A percentile compares a stretch with the other conserved stretches of the same genome.
Conservation (phyloP, 2,329 filamentous ascomycete genomes). For the Plenodomus tracheiphilus region DNA sequence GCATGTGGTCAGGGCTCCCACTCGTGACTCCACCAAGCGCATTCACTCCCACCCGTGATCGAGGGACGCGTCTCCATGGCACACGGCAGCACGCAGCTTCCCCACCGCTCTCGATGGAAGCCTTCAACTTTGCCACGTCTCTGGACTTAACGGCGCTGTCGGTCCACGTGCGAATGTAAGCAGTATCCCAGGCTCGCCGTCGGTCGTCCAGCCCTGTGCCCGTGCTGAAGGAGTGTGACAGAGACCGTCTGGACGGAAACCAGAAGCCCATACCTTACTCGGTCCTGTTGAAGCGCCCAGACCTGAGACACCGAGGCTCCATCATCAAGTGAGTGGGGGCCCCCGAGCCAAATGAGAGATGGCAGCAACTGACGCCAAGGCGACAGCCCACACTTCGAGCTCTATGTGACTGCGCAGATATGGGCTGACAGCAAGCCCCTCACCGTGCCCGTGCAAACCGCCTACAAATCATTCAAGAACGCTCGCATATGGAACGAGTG, state of each 20-base stretch:
- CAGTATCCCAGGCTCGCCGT: background rate
- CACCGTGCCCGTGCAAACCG: constrained; percentile 87
- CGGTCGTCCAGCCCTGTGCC: background rate
- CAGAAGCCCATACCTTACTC: constrained; percentile 76
- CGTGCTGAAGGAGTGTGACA: constrained; percentile 44
- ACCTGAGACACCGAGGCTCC: constrained; percentile 84
- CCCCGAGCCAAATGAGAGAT: background rate
- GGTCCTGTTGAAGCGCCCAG: constrained; percentile 74
- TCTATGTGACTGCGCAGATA: constrained; percentile 89
- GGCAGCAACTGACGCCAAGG: constrained; percentile 5
- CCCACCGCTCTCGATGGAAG: constrained; percentile 68
- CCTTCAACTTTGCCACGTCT: constrained; percentile 93
- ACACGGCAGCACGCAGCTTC: constrained; percentile 23
- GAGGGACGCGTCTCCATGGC: constrained; percentile 25
- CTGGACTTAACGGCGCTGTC: constrained; percentile 74
- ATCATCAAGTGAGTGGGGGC: constrained; percentile 65
- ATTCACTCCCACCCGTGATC: too few species aligned
- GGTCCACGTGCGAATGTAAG: constrained; percentile 66
- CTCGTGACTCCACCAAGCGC: too few species aligned
- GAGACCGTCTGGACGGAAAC: constrained; percentile 76
- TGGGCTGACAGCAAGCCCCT: constrained; percentile 96
- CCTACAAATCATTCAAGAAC: constrained; percentile 86
- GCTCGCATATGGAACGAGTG: constrained; percentile 88
- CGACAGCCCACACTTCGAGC: constrained; percentile 74
- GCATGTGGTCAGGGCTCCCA: too few species aligned